phyloP scores from a whole-genome alignment of 148 eudicot genomes.

The Chenopodium formosanum region DNA sequence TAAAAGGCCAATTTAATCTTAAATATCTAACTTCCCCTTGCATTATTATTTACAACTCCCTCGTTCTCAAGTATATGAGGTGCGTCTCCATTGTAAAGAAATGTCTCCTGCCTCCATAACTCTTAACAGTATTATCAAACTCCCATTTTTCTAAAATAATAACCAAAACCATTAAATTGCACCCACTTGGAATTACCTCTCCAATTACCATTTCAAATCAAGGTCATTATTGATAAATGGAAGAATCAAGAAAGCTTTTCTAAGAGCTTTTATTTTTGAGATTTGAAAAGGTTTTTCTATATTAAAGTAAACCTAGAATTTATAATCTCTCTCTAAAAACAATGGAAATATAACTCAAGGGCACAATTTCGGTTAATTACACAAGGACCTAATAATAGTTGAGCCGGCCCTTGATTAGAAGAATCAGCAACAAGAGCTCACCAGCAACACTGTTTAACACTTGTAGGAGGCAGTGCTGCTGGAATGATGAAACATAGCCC shows the following conservation, averaged over 20 bases:
- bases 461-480: constrained; percentile 95
- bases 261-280: not conserved
- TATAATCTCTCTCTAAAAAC: not conserved
- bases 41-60: not conserved
- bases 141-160: not conserved
- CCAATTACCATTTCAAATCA: not conserved
- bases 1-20: not conserved
- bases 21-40: not conserved
- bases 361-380: not conserved
- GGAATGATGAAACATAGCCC: constrained; percentile 82
- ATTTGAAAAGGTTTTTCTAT: not conserved
- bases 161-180: not conserved
- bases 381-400: not conserved
- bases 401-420: not conserved
- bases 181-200: not conserved
- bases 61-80: not conserved
- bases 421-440: constrained; percentile 25
- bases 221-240: not conserved
- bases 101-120: not conserved
- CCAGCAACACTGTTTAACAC: constrained; percentile 98
- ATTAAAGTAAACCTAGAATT: not conserved
- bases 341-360: not conserved
- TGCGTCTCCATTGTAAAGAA: not conserved
- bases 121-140: not conserved
- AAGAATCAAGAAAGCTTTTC: too few species aligned